Evolutionary conservation across 805 yeast species (phyloP).

Genomic region (Candida bentonensis): DNA sequence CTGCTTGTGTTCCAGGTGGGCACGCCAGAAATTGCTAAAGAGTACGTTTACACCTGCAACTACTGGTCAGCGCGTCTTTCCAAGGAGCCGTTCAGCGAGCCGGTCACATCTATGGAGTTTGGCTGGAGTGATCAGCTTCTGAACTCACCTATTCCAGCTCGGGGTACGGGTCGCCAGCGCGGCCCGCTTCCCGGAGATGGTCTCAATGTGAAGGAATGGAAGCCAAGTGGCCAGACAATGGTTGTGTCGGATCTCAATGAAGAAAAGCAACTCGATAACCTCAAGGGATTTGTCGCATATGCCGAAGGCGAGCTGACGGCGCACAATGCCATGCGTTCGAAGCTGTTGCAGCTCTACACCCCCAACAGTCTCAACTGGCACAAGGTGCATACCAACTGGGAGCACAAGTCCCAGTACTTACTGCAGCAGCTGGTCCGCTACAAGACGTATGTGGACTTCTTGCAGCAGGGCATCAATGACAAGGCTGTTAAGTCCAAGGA

Average conservation of each 20-base stretch:
- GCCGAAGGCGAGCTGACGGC: conserved; percentile 27
- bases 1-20: conserved; percentile 50
- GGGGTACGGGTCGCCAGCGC: conserved; percentile 4
- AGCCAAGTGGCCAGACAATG: conserved; percentile 19
- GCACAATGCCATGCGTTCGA: conserved; percentile 30
- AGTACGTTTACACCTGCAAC: conserved; percentile 64
- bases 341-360: conserved; percentile 23
- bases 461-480: conserved; percentile 13
- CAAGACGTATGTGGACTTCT: conserved; percentile 14
- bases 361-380: conserved; percentile 13
- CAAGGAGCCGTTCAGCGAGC: conserved; percentile 58
- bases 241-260: conserved; percentile 17
- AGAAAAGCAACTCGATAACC: conserved; percentile 26
- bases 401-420: conserved; percentile 18
- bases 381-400: conserved; percentile 22
- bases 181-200: conserved; percentile 14
- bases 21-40: conserved; percentile 50
- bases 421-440: conserved; percentile 18
- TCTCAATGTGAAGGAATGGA: conserved; percentile 19
- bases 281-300: conserved; percentile 27
- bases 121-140: conserved; percentile 43
- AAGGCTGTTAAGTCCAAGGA: conserved; percentile 2
- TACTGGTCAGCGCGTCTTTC: conserved; percentile 85
- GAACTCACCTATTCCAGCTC: conserved; percentile 1
- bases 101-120: conserved; percentile 61